phyloP scores from a whole-genome alignment of 1,139 yeast genomes.

The Pichia sp. region DNA sequence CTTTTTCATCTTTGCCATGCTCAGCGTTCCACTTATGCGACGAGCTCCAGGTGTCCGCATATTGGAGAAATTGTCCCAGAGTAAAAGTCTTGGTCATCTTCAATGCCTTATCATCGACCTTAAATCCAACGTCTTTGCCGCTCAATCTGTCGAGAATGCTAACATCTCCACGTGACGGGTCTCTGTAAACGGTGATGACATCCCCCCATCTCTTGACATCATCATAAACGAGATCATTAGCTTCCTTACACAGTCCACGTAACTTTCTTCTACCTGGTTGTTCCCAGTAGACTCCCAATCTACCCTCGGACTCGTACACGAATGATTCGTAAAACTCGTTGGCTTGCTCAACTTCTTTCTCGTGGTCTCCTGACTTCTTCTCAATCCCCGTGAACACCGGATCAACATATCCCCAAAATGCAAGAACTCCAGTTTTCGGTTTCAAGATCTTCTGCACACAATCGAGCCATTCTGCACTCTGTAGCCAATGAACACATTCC shows the following conservation, averaged over 20 bases:
- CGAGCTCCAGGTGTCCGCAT: conserved; percentile 66
- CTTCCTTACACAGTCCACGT: conserved; percentile 42
- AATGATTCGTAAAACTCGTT: conserved; percentile 37
- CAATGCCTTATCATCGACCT: conserved; percentile 16
- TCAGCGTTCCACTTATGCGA: conserved; percentile 60
- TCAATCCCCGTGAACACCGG: conserved; percentile 43
- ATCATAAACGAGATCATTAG: conserved; percentile 28
- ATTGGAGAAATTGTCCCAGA: conserved; percentile 43
- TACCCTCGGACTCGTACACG: conserved; percentile 38
- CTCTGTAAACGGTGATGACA: conserved; percentile 30
- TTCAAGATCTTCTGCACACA: conserved; percentile 49
- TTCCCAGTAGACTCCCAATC: conserved; percentile 69
- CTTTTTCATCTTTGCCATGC: conserved; percentile 29
- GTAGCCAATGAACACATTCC: conserved; percentile 79
- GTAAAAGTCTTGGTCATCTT: conserved; percentile 40
- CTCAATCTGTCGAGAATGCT: not conserved
- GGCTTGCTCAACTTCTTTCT: conserved; percentile 32
- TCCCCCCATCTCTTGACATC: conserved; percentile 20
- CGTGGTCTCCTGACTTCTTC: conserved; percentile 23
- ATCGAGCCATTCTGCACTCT: conserved; percentile 48
- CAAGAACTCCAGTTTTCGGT: conserved; percentile 55
- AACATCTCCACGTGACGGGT: conserved; percentile 17
- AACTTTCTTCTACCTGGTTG: conserved; percentile 65
- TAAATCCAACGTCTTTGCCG: not conserved
- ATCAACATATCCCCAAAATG: conserved; percentile 78